Evolutionary conservation across 768 basidiomycete species (phyloP).

Genomic region (Lyophyllum atratum): DNA sequence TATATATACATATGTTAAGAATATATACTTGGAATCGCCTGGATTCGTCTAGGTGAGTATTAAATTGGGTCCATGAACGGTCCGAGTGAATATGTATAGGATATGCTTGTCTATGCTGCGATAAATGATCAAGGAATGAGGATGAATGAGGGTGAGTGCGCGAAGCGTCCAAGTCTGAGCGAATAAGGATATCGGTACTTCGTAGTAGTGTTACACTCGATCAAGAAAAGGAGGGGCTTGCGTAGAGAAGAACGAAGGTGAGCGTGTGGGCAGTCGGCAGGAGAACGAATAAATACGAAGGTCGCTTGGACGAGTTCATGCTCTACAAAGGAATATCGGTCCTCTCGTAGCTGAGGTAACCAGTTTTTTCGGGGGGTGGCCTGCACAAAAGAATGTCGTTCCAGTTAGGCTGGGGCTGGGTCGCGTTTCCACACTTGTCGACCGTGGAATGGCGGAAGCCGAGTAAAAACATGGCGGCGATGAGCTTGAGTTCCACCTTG

Average conservation of each 20-base stretch:
- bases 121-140: slow-evolving; percentile 7
- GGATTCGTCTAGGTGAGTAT: slow-evolving; percentile 11
- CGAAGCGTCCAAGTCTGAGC: not conserved
- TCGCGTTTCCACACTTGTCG: slow-evolving; percentile 49
- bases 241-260: slow-evolving; percentile 1
- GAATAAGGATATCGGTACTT: not conserved
- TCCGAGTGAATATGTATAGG: slow-evolving; percentile 3
- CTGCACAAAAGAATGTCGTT: slow-evolving; percentile 74
- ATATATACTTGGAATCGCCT: slow-evolving; percentile 20
- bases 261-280: slow-evolving; percentile 1
- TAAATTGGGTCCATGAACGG: slow-evolving; percentile 9
- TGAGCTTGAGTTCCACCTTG: slow-evolving; percentile 71
- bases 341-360: slow-evolving; percentile 53
- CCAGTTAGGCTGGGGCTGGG: slow-evolving; percentile 64
- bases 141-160: not conserved
- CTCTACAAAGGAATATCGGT: slow-evolving; percentile 35
- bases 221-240: not conserved
- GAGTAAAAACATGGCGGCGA: slow-evolving; percentile 67
- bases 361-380: slow-evolving; percentile 52
- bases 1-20: slow-evolving; percentile 22
- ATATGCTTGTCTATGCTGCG: not conserved
- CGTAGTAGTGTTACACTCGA: not conserved
- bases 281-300: slow-evolving; percentile 7
- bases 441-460: slow-evolving; percentile 63
- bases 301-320: not conserved